Base-by-base conservation (phyloP, 202 grass and related monocot genomes). In the Schoenoplectus tabernaemontani region DNA sequence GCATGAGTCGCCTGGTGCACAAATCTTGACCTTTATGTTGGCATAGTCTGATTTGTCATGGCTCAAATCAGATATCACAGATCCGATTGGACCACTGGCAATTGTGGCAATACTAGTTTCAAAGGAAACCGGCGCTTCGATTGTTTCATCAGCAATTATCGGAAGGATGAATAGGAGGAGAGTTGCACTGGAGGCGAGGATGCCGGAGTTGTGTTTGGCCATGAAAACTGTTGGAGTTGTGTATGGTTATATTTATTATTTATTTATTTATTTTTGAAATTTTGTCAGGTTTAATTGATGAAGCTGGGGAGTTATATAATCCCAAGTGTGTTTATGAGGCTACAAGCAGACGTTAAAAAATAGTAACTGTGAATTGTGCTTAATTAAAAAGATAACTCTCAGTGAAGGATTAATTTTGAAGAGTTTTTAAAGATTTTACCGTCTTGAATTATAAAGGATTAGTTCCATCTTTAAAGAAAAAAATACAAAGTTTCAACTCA, bases 341-440 rank as follows among this genome's bases (percentile, higher is more conserved):
- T 46, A 42, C 23, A 60, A 79, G 33, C 61, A 6, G 42, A 78
- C 41, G n/a, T n/a, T n/a, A n/a, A n/a, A n/a, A n/a, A n/a, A n/a
- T n/a, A n/a, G n/a, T n/a, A n/a, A n/a, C n/a, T n/a, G n/a, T 78
- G 10, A 59, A 78, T 22, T 70, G 4, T 69, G 17, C 53, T 78
- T 79, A 62, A 44, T 79, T 11, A 57, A 59, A 3, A 15, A 57
- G 17, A 70, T 46, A 70, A 70, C 39, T 28, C 20, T 11, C 11
- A 5, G 4, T 12, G 12, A 10, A 48, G 22, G 4, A 48, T 71
- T 71, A 47, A 48, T 71, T 47, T 71, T 71, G 67, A 71, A 10
- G 23, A 71, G 67, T 47, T 71, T 71, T 46, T 70, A 20, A 38
- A 36, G 15, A 38, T 65, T 64, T 38, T n/a, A 0, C 6, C 4